Conservation (phyloP, 2,329 filamentous ascomycete genomes). For the Pseudogymnoascus sp. region DNA sequence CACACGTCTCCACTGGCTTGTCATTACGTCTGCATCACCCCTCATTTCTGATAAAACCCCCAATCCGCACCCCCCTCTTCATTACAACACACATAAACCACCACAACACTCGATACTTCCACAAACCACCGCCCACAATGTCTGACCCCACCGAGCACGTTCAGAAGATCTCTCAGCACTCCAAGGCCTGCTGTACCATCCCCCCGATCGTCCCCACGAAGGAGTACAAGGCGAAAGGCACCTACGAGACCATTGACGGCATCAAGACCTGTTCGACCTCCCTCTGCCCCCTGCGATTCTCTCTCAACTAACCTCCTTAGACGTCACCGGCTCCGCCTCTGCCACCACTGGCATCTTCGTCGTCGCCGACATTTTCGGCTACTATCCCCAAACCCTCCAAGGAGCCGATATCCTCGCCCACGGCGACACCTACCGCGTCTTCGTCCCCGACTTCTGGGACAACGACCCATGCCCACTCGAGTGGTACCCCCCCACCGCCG, state of each 20-base stretch:
- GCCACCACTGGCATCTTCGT: slow-evolving; percentile 51
- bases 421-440: slow-evolving; percentile 62
- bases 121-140: neutral
- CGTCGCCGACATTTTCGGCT: slow-evolving; percentile 59
- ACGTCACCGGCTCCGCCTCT: slow-evolving; percentile 39
- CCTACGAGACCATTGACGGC: slow-evolving; percentile 44
- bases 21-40: neutral
- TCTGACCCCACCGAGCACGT: neutral
- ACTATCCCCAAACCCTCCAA: slow-evolving; percentile 62
- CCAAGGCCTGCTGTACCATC: slow-evolving; percentile 22
- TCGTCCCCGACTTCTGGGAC: slow-evolving; percentile 87
- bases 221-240: slow-evolving; percentile 37
- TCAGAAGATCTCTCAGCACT: neutral
- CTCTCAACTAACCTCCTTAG: slow-evolving; percentile 15
- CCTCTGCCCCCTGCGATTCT: neutral
- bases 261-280: slow-evolving; percentile 36
- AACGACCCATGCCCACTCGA: slow-evolving; percentile 44
- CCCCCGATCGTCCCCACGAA: slow-evolving; percentile 27
- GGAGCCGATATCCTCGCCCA: slow-evolving; percentile 58
- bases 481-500: slow-evolving; percentile 54
- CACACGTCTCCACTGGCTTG: neutral
- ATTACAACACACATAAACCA: neutral
- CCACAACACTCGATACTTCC: neutral
- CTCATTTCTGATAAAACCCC: neutral
- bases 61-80: neutral